A percentile compares a stretch with the other conserved stretches of the same genome.
Conservation (phyloP, 495 filamentous ascomycete genomes). For the Lindgomyces ingoldianus region DNA sequence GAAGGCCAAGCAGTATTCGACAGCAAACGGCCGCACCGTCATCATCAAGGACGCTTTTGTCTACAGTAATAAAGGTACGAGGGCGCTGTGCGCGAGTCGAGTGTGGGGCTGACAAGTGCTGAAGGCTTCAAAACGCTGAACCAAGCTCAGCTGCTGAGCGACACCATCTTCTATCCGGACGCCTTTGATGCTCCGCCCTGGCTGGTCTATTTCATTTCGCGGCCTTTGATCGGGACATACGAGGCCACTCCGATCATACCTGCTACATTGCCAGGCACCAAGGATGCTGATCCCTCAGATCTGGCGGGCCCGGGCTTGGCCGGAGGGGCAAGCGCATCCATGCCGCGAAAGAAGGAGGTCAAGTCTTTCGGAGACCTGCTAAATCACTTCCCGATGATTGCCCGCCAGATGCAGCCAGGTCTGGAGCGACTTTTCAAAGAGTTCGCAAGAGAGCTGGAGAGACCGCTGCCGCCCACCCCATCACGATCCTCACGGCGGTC, state of each 20-base stretch:
- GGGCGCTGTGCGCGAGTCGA: background rate
- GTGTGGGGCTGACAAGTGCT: slow-evolving; percentile 1
- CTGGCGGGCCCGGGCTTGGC: slow-evolving; percentile 13
- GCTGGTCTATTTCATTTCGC: slow-evolving; percentile 95
- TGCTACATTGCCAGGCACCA: slow-evolving; percentile 33
- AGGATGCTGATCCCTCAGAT: background rate
- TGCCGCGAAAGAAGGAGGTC: slow-evolving; percentile 80
- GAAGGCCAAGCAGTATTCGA: slow-evolving; percentile 91
- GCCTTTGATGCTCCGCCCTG: slow-evolving; percentile 81
- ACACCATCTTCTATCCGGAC: slow-evolving; percentile 85
- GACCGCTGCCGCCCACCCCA: slow-evolving; percentile 75
- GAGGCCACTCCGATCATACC: slow-evolving; percentile 59
- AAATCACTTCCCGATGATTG: slow-evolving; percentile 93
- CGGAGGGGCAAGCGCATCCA: slow-evolving; percentile 33
- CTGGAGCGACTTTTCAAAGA: slow-evolving; percentile 88
- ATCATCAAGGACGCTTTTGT: slow-evolving; percentile 92
- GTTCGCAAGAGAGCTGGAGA: slow-evolving; percentile 81
- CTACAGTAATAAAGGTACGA: slow-evolving; percentile 91
- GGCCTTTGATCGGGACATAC: slow-evolving; percentile 81
- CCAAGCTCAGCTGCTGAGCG: slow-evolving; percentile 84
- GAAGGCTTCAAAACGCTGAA: slow-evolving; percentile 88
- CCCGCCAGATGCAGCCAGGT: slow-evolving; percentile 91
- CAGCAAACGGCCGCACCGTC: slow-evolving; percentile 88
- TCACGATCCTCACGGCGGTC: slow-evolving; percentile 51
- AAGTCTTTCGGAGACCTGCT: slow-evolving; percentile 87